A percentile compares a stretch with the other conserved stretches of the same genome.
Conservation (phyloP, 371 early-diverging fungal species). For the Gilbertella persicaria region DNA sequence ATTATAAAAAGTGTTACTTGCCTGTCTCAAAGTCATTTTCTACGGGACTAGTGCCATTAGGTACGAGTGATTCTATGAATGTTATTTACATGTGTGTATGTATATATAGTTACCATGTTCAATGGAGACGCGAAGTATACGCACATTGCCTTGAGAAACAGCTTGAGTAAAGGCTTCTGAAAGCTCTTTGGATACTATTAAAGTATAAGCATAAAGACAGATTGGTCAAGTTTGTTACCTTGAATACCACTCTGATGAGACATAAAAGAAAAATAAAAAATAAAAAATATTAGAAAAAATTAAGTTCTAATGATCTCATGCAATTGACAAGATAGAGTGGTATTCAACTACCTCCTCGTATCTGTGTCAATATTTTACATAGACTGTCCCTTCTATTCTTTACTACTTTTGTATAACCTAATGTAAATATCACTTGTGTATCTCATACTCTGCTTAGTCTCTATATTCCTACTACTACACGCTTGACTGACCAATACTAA, state of each 20-base stretch:
- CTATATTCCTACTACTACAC: too few relatives aligned
- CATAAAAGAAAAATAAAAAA: conserved; percentile 30
- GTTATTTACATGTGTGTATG: neutral
- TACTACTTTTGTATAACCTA: too few relatives aligned
- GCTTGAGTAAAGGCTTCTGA: conserved; percentile 49
- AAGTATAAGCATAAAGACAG: neutral
- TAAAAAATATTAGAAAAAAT: too few relatives aligned
- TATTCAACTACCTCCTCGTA: too few relatives aligned
- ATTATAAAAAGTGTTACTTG: conserved; percentile 10
- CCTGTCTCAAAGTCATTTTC: conserved; percentile 62
- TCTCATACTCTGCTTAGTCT: too few relatives aligned
- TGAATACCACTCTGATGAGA: conserved; percentile 65
- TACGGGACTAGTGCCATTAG: conserved; percentile 46
- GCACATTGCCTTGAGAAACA: conserved; percentile 32
- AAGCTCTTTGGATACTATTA: conserved; percentile 55
- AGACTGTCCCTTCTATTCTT: too few relatives aligned
- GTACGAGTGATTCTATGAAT: conserved; percentile 44
- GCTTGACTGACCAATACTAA: too few relatives aligned
- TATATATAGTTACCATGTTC: conserved; percentile 35
- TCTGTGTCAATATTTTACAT: too few relatives aligned
- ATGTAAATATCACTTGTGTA: too few relatives aligned
- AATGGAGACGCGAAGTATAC: conserved; percentile 54
- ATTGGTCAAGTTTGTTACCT: conserved; percentile 30
- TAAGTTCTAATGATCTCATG: too few relatives aligned
- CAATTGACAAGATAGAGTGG: too few relatives aligned